A percentile compares a stretch with the other conserved stretches of the same genome.
phyloP scores from a whole-genome alignment of 2,329 filamentous ascomycete genomes.

The Nothopassalora personata region DNA sequence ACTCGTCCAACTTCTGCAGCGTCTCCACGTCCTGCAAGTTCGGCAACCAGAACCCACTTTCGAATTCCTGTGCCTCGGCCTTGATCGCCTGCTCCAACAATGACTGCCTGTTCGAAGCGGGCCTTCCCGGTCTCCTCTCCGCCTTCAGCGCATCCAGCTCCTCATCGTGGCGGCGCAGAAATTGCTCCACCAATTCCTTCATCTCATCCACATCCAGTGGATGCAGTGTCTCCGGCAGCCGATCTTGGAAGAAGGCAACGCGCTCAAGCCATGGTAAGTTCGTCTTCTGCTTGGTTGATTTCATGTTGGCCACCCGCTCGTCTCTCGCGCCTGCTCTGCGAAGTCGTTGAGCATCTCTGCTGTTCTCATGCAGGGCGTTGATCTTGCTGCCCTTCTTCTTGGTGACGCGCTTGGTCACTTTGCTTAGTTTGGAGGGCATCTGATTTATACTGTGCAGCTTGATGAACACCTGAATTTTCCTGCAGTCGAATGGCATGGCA shows the following conservation, averaged over 20 bases:
- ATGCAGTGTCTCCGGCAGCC: slow-evolving; percentile 31
- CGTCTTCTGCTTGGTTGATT: slow-evolving; percentile 63
- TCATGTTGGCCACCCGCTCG: slow-evolving; percentile 70
- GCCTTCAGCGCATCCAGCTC: slow-evolving; percentile 63
- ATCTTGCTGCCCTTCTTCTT: slow-evolving; percentile 84
- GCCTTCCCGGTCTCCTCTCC: slow-evolving; percentile 69
- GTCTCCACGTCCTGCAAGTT: slow-evolving; percentile 66
- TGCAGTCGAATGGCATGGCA: neutral
- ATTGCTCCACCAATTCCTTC: slow-evolving; percentile 46
- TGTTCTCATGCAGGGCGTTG: slow-evolving; percentile 77
- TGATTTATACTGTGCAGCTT: slow-evolving; percentile 21
- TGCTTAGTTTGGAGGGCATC: slow-evolving; percentile 71
- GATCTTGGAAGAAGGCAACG: slow-evolving; percentile 62
- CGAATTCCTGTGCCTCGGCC: slow-evolving; percentile 70
- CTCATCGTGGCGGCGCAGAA: slow-evolving; percentile 61
- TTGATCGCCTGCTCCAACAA: slow-evolving; percentile 66
- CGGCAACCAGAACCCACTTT: slow-evolving; percentile 80
- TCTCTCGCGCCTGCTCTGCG: slow-evolving; percentile 76
- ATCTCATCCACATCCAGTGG: slow-evolving; percentile 54
- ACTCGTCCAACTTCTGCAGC: slow-evolving; percentile 60
- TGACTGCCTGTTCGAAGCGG: slow-evolving; percentile 71
- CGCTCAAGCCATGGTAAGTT: slow-evolving; percentile 62
- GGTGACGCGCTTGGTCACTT: slow-evolving; percentile 81
- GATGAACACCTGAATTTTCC: slow-evolving; percentile 4
- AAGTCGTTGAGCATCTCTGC: slow-evolving; percentile 75